Evolutionary conservation across 148 eudicot species (phyloP).

Genomic region (Arbutus unedo): DNA sequence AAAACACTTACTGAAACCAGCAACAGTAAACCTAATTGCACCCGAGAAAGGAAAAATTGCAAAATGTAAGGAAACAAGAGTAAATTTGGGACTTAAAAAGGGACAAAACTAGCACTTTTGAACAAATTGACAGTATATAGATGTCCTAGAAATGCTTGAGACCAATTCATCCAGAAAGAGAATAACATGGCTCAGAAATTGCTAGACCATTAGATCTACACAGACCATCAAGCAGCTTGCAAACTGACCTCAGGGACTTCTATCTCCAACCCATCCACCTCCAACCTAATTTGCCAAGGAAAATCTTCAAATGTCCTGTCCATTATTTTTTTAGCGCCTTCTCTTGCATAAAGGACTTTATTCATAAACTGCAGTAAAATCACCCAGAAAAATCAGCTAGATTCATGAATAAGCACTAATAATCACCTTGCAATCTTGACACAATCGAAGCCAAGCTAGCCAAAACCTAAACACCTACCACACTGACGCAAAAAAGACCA

Average conservation of each 20-base stretch:
- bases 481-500: not conserved
- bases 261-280: constrained; percentile 89
- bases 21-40: not conserved
- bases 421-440: not conserved
- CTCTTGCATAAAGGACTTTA: constrained; percentile 96
- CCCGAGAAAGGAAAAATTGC: not conserved
- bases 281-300: constrained; percentile 89
- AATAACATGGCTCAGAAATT: not conserved
- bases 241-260: constrained; percentile 88
- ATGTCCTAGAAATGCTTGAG: not conserved
- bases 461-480: not conserved
- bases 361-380: constrained; percentile 81
- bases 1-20: not conserved
- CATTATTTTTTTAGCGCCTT: constrained; percentile 93
- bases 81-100: not conserved
- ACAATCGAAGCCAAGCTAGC: not conserved
- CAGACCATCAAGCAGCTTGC: constrained; percentile 8
- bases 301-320: constrained; percentile 92
- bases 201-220: not conserved
- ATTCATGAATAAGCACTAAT: not conserved
- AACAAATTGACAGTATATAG: not conserved
- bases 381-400: not conserved
- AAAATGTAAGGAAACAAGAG: not conserved
- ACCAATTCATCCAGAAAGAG: not conserved
- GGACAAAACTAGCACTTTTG: not conserved